Evolutionary conservation across 2,329 filamentous ascomycete species (phyloP), one percentile per base, ranked within the genome.

Genomic region (Esteya vermicola): DNA sequence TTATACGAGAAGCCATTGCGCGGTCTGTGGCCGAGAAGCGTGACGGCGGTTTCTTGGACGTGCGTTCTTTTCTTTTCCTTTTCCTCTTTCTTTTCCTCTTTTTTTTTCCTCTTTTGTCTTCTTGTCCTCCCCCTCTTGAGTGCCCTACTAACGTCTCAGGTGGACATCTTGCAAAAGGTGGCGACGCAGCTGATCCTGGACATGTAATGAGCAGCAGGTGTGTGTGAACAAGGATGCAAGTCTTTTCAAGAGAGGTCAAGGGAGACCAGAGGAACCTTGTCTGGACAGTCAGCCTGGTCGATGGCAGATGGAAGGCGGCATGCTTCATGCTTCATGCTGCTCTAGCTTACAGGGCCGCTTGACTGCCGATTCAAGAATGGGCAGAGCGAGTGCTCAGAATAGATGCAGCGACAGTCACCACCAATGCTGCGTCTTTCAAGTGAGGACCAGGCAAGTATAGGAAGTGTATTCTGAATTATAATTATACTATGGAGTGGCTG

Each of bases 81-180:
- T 23, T 23, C 9, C 19, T 19, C 9, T 32, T 26, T 16, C 4
- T 9, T 31, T 23, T 25, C 13, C 13, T 28, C 12, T n/a, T 27
- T 6, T 4, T 39, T 36, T 14, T 7, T 25, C 16, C 8, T 7
- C 16, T 26, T 27, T 13, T 4, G 13, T 21, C 9, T 25, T 18
- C 9, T 4, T 19, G 26, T 12, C 28, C 30, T 27, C 22, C 30
- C 43, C 30, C 36, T 19, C 34, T 10, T 19, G 14, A 16, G n/a
- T 16, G 7, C 33, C 35, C 27, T 25, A 41, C 41, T 38, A 25
- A 8, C 26, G 25, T 19, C 5, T 3, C 38, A 88, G 73, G 79
- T 93, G 34, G 85, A 93, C 54, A 88, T 95, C 63, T 55, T 96
- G 44, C 88, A 95, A 62, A 91, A 85, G 59, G 67, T 93, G 50